Conservation (phyloP, 306 rosid species). For the Senna siamea region DNA sequence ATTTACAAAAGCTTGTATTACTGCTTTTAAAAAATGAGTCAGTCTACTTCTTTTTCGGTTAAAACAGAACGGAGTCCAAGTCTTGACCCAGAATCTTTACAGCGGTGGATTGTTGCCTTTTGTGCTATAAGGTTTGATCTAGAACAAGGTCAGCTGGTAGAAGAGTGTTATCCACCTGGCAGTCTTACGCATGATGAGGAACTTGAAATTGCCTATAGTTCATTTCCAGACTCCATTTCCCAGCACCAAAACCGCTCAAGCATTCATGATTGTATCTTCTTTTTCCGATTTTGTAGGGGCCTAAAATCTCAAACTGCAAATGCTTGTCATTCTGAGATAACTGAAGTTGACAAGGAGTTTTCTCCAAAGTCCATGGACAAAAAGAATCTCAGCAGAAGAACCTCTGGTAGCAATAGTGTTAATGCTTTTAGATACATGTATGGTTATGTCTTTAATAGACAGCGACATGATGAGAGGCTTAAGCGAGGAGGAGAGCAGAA, state of each 20-base stretch:
- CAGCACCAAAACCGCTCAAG: constrained; percentile 88
- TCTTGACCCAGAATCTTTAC: constrained; percentile 73
- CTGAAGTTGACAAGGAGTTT: constrained; percentile 48
- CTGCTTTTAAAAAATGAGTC: constrained; percentile 64
- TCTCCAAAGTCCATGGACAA: constrained; percentile 40
- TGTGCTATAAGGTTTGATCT: constrained; percentile 89
- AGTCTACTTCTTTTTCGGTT: constrained; percentile 75
- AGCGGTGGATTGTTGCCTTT: constrained; percentile 77
- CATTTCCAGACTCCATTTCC: constrained; percentile 85
- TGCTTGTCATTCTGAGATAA: constrained; percentile 42
- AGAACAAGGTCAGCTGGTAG: constrained; percentile 91
- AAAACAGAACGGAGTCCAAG: constrained; percentile 69
- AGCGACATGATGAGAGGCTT: constrained; percentile 94
- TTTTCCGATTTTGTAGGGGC: constrained; percentile 69
- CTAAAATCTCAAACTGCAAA: constrained; percentile 45
- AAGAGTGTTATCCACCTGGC: constrained; percentile 88
- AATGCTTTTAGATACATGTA: constrained; percentile 65
- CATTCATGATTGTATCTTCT: constrained; percentile 88
- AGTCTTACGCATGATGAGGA: constrained; percentile 79
- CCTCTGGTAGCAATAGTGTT: constrained; percentile 39
- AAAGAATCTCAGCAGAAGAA: constrained; percentile 42
- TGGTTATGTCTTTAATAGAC: constrained; percentile 92
- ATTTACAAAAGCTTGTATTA: constrained; percentile 27
- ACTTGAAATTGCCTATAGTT: constrained; percentile 80
- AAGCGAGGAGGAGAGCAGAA: constrained; percentile 98